Percentiles rank a stretch among this genome's conserved stretches.
phyloP scores from a whole-genome alignment of 305 asterid genomes.

The Rubia peregrina region DNA sequence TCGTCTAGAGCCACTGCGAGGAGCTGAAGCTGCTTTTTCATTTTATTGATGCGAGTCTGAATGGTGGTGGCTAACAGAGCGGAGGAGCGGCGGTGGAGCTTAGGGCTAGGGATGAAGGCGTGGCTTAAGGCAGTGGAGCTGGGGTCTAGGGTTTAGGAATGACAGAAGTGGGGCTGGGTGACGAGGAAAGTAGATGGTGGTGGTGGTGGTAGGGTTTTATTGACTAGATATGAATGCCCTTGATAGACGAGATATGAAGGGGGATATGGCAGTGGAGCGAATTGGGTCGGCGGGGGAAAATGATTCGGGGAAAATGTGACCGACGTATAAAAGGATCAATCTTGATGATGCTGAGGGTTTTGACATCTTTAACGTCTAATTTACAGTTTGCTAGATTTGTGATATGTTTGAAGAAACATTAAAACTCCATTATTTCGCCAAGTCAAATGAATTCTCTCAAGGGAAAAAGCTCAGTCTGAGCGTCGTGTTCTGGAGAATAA shows the following conservation, averaged over 20 bases:
- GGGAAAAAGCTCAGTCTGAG: neutral
- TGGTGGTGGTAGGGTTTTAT: too few species aligned
- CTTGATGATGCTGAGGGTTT: conserved; percentile 44
- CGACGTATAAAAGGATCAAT: conserved; percentile 32
- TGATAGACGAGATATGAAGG: conserved; percentile 31
- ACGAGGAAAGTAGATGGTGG: too few species aligned
- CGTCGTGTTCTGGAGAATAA: neutral
- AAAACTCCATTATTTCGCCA: neutral
- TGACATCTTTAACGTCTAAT: conserved; percentile 30
- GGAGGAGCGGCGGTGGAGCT: too few species aligned
- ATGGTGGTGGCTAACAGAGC: too few species aligned
- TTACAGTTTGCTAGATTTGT: conserved; percentile 13
- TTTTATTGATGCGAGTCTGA: too few species aligned
- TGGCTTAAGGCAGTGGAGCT: too few species aligned
- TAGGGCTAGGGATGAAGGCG: too few species aligned
- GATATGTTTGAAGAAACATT: neutral
- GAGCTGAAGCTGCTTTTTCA: too few species aligned
- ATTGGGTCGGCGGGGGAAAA: conserved; percentile 10
- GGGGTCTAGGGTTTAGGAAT: too few species aligned
- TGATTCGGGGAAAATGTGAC: conserved; percentile 45
- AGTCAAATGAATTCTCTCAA: conserved; percentile 5
- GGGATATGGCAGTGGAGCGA: conserved; percentile 30
- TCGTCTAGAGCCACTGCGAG: too few species aligned
- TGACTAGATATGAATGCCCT: too few species aligned
- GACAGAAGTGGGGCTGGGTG: too few species aligned